Percentiles rank a stretch among this genome's conserved stretches.
Evolutionary conservation across 2,329 filamentous ascomycete genomes (phyloP).

Genomic region (Exophiala lecanii-corni): DNA sequence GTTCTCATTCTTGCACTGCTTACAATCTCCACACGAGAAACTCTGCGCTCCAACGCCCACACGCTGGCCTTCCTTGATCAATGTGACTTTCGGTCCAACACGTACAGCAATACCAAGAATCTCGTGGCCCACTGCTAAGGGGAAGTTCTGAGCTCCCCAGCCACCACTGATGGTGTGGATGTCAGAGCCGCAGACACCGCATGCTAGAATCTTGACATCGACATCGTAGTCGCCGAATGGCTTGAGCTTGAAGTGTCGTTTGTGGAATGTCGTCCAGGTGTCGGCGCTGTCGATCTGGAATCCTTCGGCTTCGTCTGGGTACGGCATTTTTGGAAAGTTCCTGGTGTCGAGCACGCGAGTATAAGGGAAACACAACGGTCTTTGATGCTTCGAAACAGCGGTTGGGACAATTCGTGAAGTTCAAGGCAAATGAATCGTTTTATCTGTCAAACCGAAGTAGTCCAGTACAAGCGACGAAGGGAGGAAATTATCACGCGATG

Average conservation of each 20-base stretch:
- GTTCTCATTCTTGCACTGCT: slow-evolving; percentile 58
- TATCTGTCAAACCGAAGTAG: too few relatives aligned
- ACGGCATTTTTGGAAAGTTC: slow-evolving; percentile 36
- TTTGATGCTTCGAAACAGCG: too few relatives aligned
- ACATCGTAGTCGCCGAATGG: slow-evolving; percentile 80
- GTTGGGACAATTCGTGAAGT: too few relatives aligned
- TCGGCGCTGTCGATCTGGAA: slow-evolving; percentile 57
- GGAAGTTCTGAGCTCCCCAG: slow-evolving; percentile 35
- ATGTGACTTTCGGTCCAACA: slow-evolving; percentile 42
- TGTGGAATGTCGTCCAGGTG: slow-evolving; percentile 55
- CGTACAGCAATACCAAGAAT: slow-evolving; percentile 57
- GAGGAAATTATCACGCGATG: too few relatives aligned
- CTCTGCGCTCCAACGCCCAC: slow-evolving; percentile 60
- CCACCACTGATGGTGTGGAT: slow-evolving; percentile 32
- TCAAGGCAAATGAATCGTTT: too few relatives aligned
- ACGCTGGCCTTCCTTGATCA: slow-evolving; percentile 56
- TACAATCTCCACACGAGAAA: slow-evolving; percentile 49
- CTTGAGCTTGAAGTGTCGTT: slow-evolving; percentile 67
- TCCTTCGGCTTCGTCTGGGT: slow-evolving; percentile 40
- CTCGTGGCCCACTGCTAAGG: slow-evolving; percentile 59
- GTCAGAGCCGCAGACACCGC: slow-evolving; percentile 61
- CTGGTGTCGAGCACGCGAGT: too few relatives aligned
- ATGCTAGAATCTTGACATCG: slow-evolving; percentile 77
- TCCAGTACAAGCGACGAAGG: too few relatives aligned
- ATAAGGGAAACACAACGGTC: too few relatives aligned